A percentile compares a stretch with the other conserved stretches of the same genome.
phyloP scores from a whole-genome alignment of 306 rosid genomes.

The Citrullus mucosospermus region DNA sequence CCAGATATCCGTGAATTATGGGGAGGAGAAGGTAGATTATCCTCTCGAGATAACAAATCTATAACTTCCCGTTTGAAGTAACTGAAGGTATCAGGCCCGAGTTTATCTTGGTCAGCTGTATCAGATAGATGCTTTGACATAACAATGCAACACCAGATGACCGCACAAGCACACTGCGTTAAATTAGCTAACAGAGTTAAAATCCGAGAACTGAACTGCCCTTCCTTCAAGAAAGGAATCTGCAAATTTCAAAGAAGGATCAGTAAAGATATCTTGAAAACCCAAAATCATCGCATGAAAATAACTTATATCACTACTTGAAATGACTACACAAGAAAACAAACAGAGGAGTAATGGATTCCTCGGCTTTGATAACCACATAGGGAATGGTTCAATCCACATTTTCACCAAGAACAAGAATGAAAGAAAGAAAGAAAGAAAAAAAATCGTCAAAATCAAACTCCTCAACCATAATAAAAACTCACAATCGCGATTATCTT shows the following conservation, averaged over 20 bases:
- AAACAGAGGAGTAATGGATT: no score
- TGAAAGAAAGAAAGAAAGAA: no score
- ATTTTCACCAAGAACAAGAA: no score
- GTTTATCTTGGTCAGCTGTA: constrained; percentile 21
- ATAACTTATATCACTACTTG: not conserved
- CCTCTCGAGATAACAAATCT: constrained; percentile 46
- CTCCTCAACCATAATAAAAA: no score
- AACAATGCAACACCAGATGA: constrained; percentile 24
- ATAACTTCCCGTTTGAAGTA: constrained; percentile 41
- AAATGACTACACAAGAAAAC: not conserved
- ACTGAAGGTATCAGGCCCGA: constrained; percentile 77
- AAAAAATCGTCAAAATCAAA: no score
- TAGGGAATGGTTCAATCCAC: not conserved
- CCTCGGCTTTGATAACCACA: not conserved
- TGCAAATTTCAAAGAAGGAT: not conserved
- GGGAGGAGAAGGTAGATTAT: constrained; percentile 19
- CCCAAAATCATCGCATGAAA: not conserved
- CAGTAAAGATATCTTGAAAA: not conserved
- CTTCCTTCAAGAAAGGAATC: not conserved
- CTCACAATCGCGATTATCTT: not conserved
- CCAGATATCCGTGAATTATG: constrained; percentile 16
- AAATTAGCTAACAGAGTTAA: constrained; percentile 1
- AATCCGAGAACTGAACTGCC: not conserved
- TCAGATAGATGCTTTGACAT: constrained; percentile 43
- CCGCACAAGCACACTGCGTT: constrained; percentile 18